A percentile compares a stretch with the other conserved stretches of the same genome.
Conservation (phyloP, 495 filamentous ascomycete genomes). For the Podospora didyma region DNA sequence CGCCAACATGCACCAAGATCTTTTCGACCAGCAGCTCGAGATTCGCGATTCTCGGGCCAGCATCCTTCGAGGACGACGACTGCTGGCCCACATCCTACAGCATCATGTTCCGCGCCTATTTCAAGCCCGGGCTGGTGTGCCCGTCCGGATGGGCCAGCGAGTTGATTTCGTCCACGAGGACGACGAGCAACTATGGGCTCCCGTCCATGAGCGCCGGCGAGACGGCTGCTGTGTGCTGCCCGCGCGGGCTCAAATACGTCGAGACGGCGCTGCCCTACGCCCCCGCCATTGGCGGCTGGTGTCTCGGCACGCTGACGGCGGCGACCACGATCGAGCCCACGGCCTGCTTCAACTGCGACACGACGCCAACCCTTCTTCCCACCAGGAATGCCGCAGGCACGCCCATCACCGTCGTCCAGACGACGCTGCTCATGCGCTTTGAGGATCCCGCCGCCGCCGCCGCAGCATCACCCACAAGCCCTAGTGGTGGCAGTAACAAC, state of each 20-base stretch:
- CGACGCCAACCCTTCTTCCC: background rate
- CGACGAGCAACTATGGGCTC: background rate
- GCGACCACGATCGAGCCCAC: background rate
- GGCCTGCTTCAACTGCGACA: background rate
- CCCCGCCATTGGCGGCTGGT: background rate
- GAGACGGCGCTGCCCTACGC: background rate
- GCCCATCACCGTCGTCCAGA: background rate
- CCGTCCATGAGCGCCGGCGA: background rate
- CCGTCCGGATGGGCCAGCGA: background rate
- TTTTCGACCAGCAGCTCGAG: background rate
- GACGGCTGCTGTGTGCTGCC: background rate
- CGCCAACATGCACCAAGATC: background rate
- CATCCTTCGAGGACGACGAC: background rate
- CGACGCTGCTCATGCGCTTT: background rate
- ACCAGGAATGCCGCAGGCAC: background rate
- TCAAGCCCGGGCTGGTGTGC: background rate
- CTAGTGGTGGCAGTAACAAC: background rate
- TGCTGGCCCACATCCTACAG: background rate
- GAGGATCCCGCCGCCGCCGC: background rate
- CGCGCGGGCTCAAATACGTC: background rate
- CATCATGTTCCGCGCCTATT: background rate
- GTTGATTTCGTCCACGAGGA: background rate
- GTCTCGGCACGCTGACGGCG: background rate
- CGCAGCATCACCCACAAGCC: background rate
- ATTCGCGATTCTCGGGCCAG: background rate